Conservation (phyloP, 495 filamentous ascomycete genomes). For the Jackrogersella minutella region DNA sequence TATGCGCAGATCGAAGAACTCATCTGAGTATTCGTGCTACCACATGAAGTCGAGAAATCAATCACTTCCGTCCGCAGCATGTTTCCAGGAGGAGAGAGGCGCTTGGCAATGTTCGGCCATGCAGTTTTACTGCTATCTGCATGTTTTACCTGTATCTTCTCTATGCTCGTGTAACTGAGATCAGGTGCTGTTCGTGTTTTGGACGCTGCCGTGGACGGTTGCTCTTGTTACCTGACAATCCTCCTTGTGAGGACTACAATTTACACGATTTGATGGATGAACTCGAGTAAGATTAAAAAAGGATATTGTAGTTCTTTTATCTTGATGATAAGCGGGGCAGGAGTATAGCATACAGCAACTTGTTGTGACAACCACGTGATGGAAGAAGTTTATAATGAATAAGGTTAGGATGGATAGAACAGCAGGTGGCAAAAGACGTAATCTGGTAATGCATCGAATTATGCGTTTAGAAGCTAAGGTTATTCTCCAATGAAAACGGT, state of each 20-base stretch:
- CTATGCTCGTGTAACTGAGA: slow-evolving; percentile 32
- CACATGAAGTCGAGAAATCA: slow-evolving; percentile 18
- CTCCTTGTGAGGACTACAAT: slow-evolving; percentile 8
- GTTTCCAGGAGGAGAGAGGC: slow-evolving; percentile 7
- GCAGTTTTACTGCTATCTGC: slow-evolving; percentile 28
- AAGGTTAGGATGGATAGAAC: neutral
- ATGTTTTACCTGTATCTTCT: slow-evolving; percentile 33
- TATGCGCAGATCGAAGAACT: neutral
- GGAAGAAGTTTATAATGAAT: neutral
- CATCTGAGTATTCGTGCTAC: slow-evolving; percentile 7
- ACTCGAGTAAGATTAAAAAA: neutral
- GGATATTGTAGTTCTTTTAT: too few species aligned
- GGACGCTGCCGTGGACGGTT: slow-evolving; percentile 34
- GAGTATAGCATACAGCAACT: neutral
- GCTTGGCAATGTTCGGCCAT: slow-evolving; percentile 14
- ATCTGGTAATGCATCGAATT: neutral
- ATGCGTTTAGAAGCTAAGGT: neutral
- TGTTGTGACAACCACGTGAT: slow-evolving; percentile 14
- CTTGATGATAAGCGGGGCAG: slow-evolving; percentile 6
- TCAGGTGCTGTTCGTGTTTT: slow-evolving; percentile 37
- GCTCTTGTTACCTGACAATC: slow-evolving; percentile 25
- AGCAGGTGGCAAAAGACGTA: neutral
- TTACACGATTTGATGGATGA: neutral
- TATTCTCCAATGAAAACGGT: slow-evolving; percentile 6
- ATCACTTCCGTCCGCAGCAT: slow-evolving; percentile 4